Base-by-base conservation (phyloP, 179 eudicot species). In the Nepenthes alata region DNA sequence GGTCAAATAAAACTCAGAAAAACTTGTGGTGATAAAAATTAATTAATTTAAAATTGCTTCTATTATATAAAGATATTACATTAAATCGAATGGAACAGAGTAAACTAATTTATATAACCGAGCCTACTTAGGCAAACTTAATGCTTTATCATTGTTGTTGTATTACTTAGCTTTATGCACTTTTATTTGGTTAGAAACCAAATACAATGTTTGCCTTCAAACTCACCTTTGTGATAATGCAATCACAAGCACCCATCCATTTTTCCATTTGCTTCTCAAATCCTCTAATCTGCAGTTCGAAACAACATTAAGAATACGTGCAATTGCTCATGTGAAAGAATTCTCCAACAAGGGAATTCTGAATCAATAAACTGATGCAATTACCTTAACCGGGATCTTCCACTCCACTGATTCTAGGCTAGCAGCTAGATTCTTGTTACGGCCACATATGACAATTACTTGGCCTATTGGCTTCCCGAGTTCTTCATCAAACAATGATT, bases 211-310 rank as follows among this genome's bases (percentile, higher is more conserved):
- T 41, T 41, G 45, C 8, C 45, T 7, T 41, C 6, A 4, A 4
- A 41, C 8, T 41, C 68, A 89, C 96, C 77, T 89, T 89, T n/a
- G 97, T 89, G 12, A 89, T 89, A 51, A 89, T 89, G 73, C 97
- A 89, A 64, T 89, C 97, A 62, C 95, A 89, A 70, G 95, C 87
- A 37, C 95, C 95, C 97, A 89, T 89, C 89, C 91, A 89, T 67
- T 85, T 87, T 75, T 82, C 85, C 95, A 89, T 89, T 50, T 85
- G 89, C 59, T 73, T 81, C 81, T 90, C 89, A 58, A 85, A 90
- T 39, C 89, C 95, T 75, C 88, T 83, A 35, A 87, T 68, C 96
- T 89, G 55, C 55, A 74, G 48, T 16, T 5, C 53, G 36, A 37
- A 67, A 58, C 13, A 54, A 37, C 35, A 13, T 11, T 52, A 41